Evolutionary conservation across 805 yeast genomes (phyloP), one percentile per base, ranked within the genome.

Genomic region (Cyberlindnera suaveolens): DNA sequence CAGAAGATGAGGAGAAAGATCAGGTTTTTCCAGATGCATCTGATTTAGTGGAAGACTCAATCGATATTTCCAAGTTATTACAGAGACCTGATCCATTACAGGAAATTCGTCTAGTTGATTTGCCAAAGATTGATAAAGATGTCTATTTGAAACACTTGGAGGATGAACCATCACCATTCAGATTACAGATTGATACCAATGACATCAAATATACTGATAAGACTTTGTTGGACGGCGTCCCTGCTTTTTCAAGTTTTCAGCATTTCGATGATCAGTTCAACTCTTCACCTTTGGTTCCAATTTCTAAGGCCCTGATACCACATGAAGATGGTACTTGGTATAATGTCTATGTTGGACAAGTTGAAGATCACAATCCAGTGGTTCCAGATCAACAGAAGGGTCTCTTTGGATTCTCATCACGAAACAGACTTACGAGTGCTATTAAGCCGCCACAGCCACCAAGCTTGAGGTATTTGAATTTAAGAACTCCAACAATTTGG

Each of bases 401-500:
- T 2, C 58, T 80, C 13, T 81, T 81, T 44, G 62, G 62, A 14
- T 56, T 57, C 38, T 51, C 57, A 0, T 51, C 61, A 4, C 75
- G 70, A 43, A 75, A 84, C 56, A 68, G 82, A 39, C 75, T 76
- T 46, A 82, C 77, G 44, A 74, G 72, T 41, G 68, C 90, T 39
- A 57, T 57, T 26, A 80, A 83, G 49, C 97, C 99, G 0, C 99
- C 99, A 6, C 75, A 77, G 40, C 98, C 98, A 0, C 99, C 99
- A 4, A 75, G 85, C 7, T 66, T 86, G 46, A 80, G 82, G 54
- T 85, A 87, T 56, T 67, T 93, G 51, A 90, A 87, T 49, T 75
- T 78, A 47, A 71, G 98, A 49, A 82, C 91, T 2, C 97, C 98
- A 4, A 88, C 98, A 0, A 85, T 90, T 29, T 93, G 99, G 99